phyloP scores from a whole-genome alignment of 1,284 basidiomycete genomes.

The Agroathelia rolfsii region DNA sequence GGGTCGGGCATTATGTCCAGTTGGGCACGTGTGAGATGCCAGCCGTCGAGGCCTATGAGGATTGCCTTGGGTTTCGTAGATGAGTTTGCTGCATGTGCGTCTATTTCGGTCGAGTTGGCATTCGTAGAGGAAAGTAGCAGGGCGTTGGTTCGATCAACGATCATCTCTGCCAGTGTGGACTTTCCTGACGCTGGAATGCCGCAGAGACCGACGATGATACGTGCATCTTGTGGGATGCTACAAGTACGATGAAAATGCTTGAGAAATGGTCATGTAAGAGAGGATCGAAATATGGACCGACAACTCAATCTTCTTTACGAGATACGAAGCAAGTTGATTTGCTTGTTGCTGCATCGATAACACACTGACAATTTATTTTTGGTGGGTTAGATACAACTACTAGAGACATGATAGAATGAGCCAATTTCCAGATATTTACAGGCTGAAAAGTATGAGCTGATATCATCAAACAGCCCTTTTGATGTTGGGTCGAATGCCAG shows the following conservation, averaged over 20 bases:
- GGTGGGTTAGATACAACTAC: not conserved
- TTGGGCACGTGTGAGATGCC: slow-evolving; percentile 67
- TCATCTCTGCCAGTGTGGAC: slow-evolving; percentile 52
- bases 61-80: slow-evolving; percentile 35
- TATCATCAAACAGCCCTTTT: no score
- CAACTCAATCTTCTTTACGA: slow-evolving; percentile 27
- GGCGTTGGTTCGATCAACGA: slow-evolving; percentile 42
- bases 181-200: slow-evolving; percentile 84
- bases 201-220: slow-evolving; percentile 67
- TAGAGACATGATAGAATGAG: not conserved
- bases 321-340: slow-evolving; percentile 21
- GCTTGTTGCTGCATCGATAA: slow-evolving; percentile 24
- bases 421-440: no score
- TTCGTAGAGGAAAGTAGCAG: slow-evolving; percentile 17
- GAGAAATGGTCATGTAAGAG: not conserved
- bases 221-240: slow-evolving; percentile 36
- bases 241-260: slow-evolving; percentile 1
- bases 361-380: slow-evolving; percentile 4
- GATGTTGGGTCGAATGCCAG: no score
- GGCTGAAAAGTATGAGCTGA: no score
- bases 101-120: slow-evolving; percentile 5
- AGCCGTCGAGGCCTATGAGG: slow-evolving; percentile 75
- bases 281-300: slow-evolving; percentile 14
- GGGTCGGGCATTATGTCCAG: slow-evolving; percentile 64
- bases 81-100: no score